Evolutionary conservation across 768 basidiomycete genomes (phyloP).

Genomic region (Boletus rex-veris): DNA sequence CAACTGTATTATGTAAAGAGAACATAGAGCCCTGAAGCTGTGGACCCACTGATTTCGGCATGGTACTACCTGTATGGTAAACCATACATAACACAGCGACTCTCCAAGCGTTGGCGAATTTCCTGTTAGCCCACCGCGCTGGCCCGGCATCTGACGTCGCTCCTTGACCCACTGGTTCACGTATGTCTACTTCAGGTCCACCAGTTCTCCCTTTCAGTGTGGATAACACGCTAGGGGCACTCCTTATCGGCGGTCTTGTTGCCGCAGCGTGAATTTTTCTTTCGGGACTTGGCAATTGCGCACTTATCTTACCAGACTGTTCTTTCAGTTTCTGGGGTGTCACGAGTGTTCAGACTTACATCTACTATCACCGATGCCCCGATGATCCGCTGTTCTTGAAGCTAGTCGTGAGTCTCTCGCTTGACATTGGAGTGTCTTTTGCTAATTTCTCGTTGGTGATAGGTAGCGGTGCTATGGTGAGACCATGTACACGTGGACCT

Average conservation of each 20-base stretch:
- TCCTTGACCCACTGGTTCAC: neutral
- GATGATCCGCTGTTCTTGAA: slow-evolving; percentile 36
- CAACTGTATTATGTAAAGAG: too few relatives aligned
- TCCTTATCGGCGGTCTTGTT: slow-evolving; percentile 50
- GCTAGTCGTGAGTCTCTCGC: slow-evolving; percentile 33
- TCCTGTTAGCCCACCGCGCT: neutral
- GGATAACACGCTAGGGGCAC: slow-evolving; percentile 49
- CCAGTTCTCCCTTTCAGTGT: slow-evolving; percentile 31
- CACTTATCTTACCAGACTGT: neutral
- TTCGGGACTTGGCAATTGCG: neutral
- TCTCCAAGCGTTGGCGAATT: neutral
- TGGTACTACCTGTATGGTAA: too few relatives aligned
- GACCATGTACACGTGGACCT: too few relatives aligned
- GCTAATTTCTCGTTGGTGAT: slow-evolving; percentile 37
- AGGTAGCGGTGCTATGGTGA: slow-evolving; percentile 21
- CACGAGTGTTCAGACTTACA: slow-evolving; percentile 51
- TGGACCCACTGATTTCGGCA: too few relatives aligned
- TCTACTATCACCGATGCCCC: slow-evolving; percentile 42
- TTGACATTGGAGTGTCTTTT: neutral
- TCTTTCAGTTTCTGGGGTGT: slow-evolving; percentile 53
- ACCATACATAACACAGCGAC: too few relatives aligned
- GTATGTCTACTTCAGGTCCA: slow-evolving; percentile 9
- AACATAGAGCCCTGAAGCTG: too few relatives aligned
- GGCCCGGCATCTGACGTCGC: neutral
- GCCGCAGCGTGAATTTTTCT: slow-evolving; percentile 45